Evolutionary conservation across 768 basidiomycete genomes (phyloP).

Genomic region (Leucogyrophana mollusca): DNA sequence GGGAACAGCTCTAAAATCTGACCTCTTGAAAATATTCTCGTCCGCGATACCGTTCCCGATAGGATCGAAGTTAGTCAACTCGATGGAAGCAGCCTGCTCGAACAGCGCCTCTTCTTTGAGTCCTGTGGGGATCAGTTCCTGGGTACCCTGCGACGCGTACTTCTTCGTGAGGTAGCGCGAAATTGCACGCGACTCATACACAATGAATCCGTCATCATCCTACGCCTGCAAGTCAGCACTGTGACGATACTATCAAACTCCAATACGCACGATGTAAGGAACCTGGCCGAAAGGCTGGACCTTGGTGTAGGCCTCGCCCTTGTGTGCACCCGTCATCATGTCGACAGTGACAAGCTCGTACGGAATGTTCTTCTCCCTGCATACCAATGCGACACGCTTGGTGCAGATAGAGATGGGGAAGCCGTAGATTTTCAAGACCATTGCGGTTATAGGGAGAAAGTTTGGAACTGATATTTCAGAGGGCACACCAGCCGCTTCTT

Average conservation of each 20-base stretch:
- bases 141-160: constrained; percentile 19
- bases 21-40: too few relatives aligned
- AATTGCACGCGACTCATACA: constrained; percentile 31
- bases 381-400: constrained; percentile 15
- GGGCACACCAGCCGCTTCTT: too few relatives aligned
- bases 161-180: constrained; percentile 29
- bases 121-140: constrained; percentile 11
- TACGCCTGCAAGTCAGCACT: neutral
- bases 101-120: constrained; percentile 14
- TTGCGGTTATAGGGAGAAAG: constrained; percentile 1
- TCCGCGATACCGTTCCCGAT: too few relatives aligned
- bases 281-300: constrained; percentile 36
- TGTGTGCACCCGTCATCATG: constrained; percentile 15
- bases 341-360: constrained; percentile 23
- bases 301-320: constrained; percentile 15
- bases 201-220: constrained; percentile 31
- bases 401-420: constrained; percentile 8
- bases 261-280: constrained; percentile 22
- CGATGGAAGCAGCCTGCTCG: constrained; percentile 21
- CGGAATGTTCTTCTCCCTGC: constrained; percentile 10
- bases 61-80: constrained; percentile 8
- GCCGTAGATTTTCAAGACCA: constrained; percentile 18
- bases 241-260: neutral
- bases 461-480: too few relatives aligned
- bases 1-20: too few relatives aligned